phyloP scores from a whole-genome alignment of 1,139 yeast genomes.

The Nakaseomyces kungkrabaensis region DNA sequence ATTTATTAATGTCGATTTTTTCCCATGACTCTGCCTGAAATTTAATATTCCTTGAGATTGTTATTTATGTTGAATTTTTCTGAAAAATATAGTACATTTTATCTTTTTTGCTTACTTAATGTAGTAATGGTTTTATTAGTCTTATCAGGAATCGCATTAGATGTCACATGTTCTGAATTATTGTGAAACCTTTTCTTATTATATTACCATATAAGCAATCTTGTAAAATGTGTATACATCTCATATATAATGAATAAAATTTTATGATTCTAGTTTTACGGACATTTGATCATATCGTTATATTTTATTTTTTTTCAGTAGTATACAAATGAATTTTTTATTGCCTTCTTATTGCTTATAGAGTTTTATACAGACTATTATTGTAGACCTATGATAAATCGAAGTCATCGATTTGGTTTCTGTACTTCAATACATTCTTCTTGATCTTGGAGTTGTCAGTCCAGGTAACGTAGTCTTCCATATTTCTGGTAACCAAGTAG shows the following conservation, averaged over 20 bases:
- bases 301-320: too few relatives aligned
- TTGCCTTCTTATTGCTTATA: too few relatives aligned
- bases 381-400: constrained; percentile 39
- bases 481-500: constrained; percentile 76
- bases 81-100: too few relatives aligned
- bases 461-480: constrained; percentile 98
- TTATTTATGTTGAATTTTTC: too few relatives aligned
- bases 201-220: too few relatives aligned
- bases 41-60: neutral
- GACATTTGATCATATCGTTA: too few relatives aligned
- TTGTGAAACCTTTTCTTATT: too few relatives aligned
- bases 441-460: constrained; percentile 90
- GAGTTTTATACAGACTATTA: constrained; percentile 2
- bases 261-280: neutral
- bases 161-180: too few relatives aligned
- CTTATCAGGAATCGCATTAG: too few relatives aligned
- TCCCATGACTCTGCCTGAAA: too few relatives aligned
- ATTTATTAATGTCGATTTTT: neutral
- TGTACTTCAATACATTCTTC: constrained; percentile 77
- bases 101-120: too few relatives aligned
- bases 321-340: too few relatives aligned
- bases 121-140: neutral
- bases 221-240: neutral
- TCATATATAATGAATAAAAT: neutral
- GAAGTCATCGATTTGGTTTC: constrained; percentile 75